Percentiles rank a stretch among this genome's conserved stretches.
Evolutionary conservation across 192 early-diverging fungal species (phyloP).

Genomic region (Funneliformis mosseae): DNA sequence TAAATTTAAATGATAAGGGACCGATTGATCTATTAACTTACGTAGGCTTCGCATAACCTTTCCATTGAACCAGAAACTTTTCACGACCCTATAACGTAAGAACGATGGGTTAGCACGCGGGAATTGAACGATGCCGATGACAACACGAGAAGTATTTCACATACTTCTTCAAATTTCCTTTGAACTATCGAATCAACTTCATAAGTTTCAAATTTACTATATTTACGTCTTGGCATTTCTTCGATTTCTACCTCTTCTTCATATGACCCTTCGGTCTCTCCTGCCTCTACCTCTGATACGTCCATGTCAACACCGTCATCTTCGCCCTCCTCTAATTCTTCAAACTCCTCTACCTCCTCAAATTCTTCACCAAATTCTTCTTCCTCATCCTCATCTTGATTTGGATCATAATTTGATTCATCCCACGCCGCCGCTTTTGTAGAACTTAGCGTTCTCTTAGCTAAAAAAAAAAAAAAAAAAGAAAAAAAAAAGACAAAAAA

Average conservation of each 20-base stretch:
- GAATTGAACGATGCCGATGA: background rate
- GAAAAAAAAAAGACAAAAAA: background rate
- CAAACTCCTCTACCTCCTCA: background rate
- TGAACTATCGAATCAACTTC: background rate
- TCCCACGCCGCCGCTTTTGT: background rate
- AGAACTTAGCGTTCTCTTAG: background rate
- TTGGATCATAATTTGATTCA: background rate
- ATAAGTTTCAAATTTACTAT: background rate
- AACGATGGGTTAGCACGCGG: background rate
- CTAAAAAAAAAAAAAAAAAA: background rate
- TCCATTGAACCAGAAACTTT: background rate
- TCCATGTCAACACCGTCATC: background rate
- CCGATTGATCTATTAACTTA: background rate
- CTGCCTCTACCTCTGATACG: background rate
- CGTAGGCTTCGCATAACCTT: background rate
- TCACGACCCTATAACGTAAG: background rate
- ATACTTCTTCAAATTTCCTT: background rate
- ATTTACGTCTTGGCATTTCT: background rate
- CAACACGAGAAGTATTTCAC: background rate
- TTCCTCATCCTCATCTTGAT: background rate
- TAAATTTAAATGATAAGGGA: background rate
- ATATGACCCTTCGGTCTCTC: background rate
- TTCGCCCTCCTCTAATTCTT: background rate
- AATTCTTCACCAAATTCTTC: background rate
- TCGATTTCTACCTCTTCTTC: background rate